A percentile compares a stretch with the other conserved stretches of the same genome.
phyloP scores from a whole-genome alignment of 169 alveolate species.

The Blepharisma undulans region DNA sequence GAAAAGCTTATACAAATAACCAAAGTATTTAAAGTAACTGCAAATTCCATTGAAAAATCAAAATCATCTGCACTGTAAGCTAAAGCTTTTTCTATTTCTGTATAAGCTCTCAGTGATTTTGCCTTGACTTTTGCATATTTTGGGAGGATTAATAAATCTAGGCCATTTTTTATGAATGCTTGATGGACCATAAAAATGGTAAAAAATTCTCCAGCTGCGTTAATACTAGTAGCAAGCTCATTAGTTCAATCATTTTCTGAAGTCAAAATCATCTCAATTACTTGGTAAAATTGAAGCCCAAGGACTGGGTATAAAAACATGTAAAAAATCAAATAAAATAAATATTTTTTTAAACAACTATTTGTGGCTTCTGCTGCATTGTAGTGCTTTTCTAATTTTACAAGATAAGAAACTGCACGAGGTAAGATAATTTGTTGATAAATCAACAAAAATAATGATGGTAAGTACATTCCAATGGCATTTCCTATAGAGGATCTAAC shows the following conservation, averaged over 20 bases:
- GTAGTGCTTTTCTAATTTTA: background rate
- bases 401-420: background rate
- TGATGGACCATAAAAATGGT: constrained; percentile 20
- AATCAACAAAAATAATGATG: background rate
- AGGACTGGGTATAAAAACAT: constrained; percentile 11
- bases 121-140: constrained; percentile 14
- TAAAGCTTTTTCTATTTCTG: background rate
- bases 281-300: background rate
- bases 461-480: background rate
- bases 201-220: constrained; percentile 7
- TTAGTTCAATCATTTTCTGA: background rate
- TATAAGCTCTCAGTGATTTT: background rate
- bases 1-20: background rate
- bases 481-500: background rate
- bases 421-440: constrained; percentile 17
- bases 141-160: background rate
- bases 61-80: constrained; percentile 18
- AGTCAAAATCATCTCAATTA: background rate
- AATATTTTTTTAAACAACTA: background rate
- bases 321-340: constrained; percentile 19
- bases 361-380: background rate
- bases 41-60: background rate
- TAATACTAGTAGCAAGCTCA: constrained; percentile 1
- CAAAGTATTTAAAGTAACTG: background rate
- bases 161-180: constrained; percentile 23